These are phyloP conservation scores for Trichophyton schoenleinii DNA, from an alignment of 2,329 filamentous ascomycete genomes.

Conservation along the genomic window DNA sequence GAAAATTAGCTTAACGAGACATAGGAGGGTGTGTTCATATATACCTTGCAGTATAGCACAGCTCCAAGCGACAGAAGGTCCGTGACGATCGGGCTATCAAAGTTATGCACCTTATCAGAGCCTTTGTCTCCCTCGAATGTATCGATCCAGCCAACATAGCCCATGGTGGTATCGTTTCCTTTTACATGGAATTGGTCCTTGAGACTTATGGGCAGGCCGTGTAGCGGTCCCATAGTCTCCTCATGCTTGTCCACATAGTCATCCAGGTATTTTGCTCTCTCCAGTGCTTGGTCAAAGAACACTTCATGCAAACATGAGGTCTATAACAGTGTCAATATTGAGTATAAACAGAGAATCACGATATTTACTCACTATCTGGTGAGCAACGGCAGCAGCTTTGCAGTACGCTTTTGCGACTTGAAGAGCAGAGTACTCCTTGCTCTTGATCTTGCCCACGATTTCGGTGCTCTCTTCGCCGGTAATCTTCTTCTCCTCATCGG, in stretches of 20 bases:
- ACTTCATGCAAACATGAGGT: constrained; percentile 13
- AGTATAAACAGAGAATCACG: too few species aligned
- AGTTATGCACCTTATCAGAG: constrained; percentile 37
- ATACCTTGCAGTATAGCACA: constrained; percentile 44
- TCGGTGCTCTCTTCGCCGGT: constrained; percentile 3
- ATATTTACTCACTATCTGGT: constrained; percentile 8
- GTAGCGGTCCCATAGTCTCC: constrained; percentile 20
- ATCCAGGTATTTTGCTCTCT: constrained; percentile 18
- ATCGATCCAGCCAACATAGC: constrained; percentile 30
- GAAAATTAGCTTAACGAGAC: constrained; percentile 12
- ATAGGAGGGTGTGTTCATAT: constrained; percentile 22
- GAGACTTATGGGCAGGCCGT: constrained; percentile 20
- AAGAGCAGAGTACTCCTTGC: constrained; percentile 7
- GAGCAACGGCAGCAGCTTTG: constrained; percentile 10
- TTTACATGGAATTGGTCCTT: constrained; percentile 19
- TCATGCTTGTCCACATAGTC: constrained; percentile 31
- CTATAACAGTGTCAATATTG: neutral
- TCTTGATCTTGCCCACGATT: constrained; percentile 5
- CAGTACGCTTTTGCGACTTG: constrained; percentile 9
- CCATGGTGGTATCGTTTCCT: constrained; percentile 12
- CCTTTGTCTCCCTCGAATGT: constrained; percentile 45
- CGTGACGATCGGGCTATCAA: constrained; percentile 47
- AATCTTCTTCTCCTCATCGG: constrained; percentile 6
- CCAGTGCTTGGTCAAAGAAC: constrained; percentile 18
- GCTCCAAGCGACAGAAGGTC: constrained; percentile 44